Evolutionary conservation across 2,329 filamentous ascomycete species (phyloP).

Genomic region (Alternaria triticimaculans): DNA sequence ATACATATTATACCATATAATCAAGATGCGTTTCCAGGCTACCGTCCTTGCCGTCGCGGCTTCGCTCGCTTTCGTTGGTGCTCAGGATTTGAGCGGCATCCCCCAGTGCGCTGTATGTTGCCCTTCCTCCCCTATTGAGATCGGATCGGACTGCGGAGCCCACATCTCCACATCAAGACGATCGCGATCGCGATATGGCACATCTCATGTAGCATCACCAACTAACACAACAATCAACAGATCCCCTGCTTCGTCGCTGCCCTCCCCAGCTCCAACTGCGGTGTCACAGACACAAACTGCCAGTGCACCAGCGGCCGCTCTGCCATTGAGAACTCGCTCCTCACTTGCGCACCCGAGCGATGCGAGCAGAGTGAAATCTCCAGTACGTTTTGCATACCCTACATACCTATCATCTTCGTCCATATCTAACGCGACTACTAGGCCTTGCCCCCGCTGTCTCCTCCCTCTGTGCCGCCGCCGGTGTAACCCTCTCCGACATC

Average conservation of each 20-base stretch:
- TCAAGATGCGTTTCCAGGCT: conserved; percentile 42
- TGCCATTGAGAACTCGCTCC: conserved; percentile 49
- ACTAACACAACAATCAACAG: conserved; percentile 30
- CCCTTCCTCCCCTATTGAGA: too few relatives aligned
- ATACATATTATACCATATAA: not conserved
- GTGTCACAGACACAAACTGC: conserved; percentile 56
- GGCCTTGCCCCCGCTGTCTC: conserved; percentile 32
- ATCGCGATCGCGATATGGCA: not conserved
- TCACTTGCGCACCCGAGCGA: conserved; percentile 46
- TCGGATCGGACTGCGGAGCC: not conserved
- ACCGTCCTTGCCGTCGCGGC: conserved; percentile 33
- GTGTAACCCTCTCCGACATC: conserved; percentile 31
- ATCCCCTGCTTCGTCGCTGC: conserved; percentile 57
- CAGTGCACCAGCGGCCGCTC: conserved; percentile 56
- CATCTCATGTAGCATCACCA: not conserved
- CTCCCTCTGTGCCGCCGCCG: conserved; percentile 37
- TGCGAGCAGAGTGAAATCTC: conserved; percentile 49
- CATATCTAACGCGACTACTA: conserved; percentile 1
- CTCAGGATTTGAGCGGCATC: conserved; percentile 36
- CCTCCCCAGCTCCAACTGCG: conserved; percentile 57
- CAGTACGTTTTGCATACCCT: conserved; percentile 41
- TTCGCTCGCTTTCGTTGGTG: conserved; percentile 34
- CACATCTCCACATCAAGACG: not conserved
- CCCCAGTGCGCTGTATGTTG: conserved; percentile 46
- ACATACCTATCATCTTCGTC: not conserved